Evolutionary conservation across 805 yeast genomes (phyloP).

Genomic region (Scheffersomyces stipitis): DNA sequence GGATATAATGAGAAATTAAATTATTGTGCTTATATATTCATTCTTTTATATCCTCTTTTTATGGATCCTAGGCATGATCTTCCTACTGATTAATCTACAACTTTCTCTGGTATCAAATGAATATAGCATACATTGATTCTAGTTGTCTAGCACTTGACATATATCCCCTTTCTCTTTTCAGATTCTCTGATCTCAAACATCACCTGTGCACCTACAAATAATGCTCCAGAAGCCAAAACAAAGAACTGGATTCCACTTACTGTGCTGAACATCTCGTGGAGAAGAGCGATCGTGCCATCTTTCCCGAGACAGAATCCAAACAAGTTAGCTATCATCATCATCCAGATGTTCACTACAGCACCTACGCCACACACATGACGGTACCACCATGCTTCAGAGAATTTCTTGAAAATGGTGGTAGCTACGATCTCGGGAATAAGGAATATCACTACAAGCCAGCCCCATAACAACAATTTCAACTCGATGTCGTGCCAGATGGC

Average conservation of each 20-base stretch:
- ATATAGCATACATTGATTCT: not conserved
- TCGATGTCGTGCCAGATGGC: constrained; percentile 99
- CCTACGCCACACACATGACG: constrained; percentile 84
- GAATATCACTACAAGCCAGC: constrained; percentile 88
- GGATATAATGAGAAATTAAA: too few species aligned
- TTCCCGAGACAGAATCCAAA: constrained; percentile 93
- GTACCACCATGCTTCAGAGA: constrained; percentile 59
- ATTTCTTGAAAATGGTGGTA: constrained; percentile 44
- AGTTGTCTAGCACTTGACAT: constrained; percentile 64
- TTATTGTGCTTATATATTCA: not conserved
- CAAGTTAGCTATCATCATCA: constrained; percentile 96
- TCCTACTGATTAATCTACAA: too few species aligned
- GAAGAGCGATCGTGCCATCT: constrained; percentile 72
- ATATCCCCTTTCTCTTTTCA: constrained; percentile 80
- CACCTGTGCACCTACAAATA: constrained; percentile 84
- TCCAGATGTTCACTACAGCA: constrained; percentile 87
- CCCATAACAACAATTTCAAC: constrained; percentile 85
- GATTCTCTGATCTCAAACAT: constrained; percentile 92
- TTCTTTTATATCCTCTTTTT: too few species aligned
- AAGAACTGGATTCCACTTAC: constrained; percentile 65
- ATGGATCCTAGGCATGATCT: too few species aligned
- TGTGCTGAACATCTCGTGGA: constrained; percentile 72
- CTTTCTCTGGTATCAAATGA: too few species aligned
- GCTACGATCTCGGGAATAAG: constrained; percentile 81
- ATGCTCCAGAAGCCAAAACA: constrained; percentile 55